Evolutionary conservation across 257 asterid species (phyloP).

Genomic region (Penstemon eatonii): DNA sequence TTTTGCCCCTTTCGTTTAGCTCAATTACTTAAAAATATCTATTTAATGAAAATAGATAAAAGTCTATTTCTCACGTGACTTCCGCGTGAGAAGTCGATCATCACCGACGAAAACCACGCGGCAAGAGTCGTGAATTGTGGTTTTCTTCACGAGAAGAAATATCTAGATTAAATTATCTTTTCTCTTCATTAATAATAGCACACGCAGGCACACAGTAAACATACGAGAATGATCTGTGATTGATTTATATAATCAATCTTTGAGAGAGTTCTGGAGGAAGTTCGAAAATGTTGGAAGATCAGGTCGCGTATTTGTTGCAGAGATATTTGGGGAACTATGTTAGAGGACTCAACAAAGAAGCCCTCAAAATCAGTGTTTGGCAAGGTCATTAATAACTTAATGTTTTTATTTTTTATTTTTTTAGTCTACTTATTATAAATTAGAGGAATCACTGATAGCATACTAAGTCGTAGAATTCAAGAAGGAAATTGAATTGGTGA

Average conservation of each 20-base stretch:
- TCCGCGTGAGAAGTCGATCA: no score
- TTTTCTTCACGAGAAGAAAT: not conserved
- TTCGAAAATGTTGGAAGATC: conserved; percentile 91
- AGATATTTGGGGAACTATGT: conserved; percentile 94
- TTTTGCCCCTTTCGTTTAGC: no score
- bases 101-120: no score
- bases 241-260: not conserved
- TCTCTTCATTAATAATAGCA: not conserved
- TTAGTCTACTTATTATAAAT: not conserved
- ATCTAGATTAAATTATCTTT: not conserved
- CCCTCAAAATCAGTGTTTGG: conserved; percentile 99
- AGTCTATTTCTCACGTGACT: no score
- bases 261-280: conserved; percentile 12
- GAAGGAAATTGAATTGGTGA: not conserved
- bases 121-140: no score
- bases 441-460: not conserved
- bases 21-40: no score
- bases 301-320: conserved; percentile 86
- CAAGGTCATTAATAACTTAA: conserved; percentile 52
- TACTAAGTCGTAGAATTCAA: not conserved
- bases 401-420: not conserved
- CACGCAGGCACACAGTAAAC: not conserved
- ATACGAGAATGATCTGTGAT: not conserved
- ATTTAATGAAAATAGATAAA: no score
- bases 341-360: conserved; percentile 90